Conservation (phyloP, 164 flowering plant species). For the Vitis rotundifolia region DNA sequence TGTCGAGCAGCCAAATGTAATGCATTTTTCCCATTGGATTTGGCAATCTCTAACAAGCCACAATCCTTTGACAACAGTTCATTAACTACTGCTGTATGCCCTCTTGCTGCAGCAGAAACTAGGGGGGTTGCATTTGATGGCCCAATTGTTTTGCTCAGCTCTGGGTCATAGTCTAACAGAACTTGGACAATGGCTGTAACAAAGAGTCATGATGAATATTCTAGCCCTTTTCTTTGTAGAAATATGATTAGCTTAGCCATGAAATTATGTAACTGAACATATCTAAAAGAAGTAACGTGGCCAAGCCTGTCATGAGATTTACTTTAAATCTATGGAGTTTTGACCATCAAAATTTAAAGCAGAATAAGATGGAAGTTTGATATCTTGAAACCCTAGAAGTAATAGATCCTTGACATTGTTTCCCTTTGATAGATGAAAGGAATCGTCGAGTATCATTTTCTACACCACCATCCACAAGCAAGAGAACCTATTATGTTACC, state of each 20-base stretch:
- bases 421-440: too few species aligned
- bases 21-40: slow-evolving; percentile 81
- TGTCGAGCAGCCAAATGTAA: slow-evolving; percentile 76
- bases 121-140: slow-evolving; percentile 83
- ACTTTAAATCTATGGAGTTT: too few species aligned
- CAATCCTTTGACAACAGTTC: slow-evolving; percentile 61
- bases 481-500: too few species aligned
- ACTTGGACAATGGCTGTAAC: slow-evolving; percentile 72
- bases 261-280: background rate
- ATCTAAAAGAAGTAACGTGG: background rate
- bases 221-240: background rate
- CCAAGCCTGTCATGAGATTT: too few species aligned
- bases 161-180: slow-evolving; percentile 63
- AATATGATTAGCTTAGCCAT: background rate
- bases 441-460: background rate
- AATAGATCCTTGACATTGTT: too few species aligned
- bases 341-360: too few species aligned
- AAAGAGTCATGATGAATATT: background rate
- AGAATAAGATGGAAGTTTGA: too few species aligned
- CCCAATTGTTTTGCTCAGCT: slow-evolving; percentile 57
- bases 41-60: slow-evolving; percentile 62
- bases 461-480: too few species aligned
- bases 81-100: slow-evolving; percentile 68
- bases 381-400: too few species aligned
- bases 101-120: slow-evolving; percentile 76